Conservation (phyloP, 2,329 filamentous ascomycete species). For the Myriosclerotinia duriaeana region DNA sequence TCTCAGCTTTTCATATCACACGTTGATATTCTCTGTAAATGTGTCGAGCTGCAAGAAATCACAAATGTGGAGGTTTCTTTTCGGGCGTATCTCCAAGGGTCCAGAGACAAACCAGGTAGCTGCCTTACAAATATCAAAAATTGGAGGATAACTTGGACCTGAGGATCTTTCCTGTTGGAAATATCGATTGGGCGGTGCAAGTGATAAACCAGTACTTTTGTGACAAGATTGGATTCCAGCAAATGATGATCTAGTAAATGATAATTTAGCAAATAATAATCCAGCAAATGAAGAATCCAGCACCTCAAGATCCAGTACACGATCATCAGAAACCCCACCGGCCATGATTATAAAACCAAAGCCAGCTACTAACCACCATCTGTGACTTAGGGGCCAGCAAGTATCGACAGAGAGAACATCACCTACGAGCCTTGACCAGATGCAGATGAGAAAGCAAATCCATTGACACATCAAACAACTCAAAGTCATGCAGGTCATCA, state of each 20-base stretch:
- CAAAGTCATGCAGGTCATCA: not conserved
- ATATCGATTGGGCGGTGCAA: not conserved
- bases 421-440: not conserved
- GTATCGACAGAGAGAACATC: too few relatives aligned
- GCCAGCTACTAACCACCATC: not conserved
- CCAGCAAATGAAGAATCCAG: too few relatives aligned
- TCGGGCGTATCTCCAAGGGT: not conserved
- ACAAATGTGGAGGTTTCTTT: not conserved
- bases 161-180: not conserved
- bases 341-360: not conserved
- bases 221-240: too few relatives aligned
- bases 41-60: not conserved
- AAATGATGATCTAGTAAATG: too few relatives aligned
- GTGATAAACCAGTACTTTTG: not conserved
- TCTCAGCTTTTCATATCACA: not conserved
- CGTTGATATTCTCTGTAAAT: not conserved
- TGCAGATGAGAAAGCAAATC: not conserved
- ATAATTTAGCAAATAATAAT: too few relatives aligned
- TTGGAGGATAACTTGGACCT: not conserved
- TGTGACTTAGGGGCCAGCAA: not conserved
- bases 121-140: not conserved
- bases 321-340: too few relatives aligned
- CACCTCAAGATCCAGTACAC: too few relatives aligned
- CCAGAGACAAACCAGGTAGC: not conserved
- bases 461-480: too few relatives aligned